phyloP scores from a whole-genome alignment of 1,139 yeast species.

The Saccharomyces hybrid region DNA sequence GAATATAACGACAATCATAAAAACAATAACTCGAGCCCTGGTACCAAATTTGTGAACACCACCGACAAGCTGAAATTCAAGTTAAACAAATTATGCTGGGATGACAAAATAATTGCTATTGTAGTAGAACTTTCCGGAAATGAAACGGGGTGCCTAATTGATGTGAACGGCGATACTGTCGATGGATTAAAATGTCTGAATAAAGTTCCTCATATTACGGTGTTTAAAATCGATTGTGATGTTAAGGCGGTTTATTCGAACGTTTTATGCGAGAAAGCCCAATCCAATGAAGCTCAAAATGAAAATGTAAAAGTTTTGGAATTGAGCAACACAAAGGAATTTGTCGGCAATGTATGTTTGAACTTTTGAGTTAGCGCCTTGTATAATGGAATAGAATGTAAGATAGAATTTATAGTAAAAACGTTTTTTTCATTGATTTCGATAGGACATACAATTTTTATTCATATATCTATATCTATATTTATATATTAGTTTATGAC shows the following conservation, averaged over 20 bases:
- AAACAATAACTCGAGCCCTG: too few species aligned
- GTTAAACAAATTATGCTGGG: constrained; percentile 44
- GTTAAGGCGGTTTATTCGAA: constrained; percentile 49
- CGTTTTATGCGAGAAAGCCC: constrained; percentile 27
- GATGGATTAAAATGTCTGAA: constrained; percentile 37
- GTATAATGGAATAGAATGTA: too few species aligned
- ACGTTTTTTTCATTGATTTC: too few species aligned
- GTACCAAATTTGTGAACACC: constrained; percentile 5
- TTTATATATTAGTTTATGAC: background rate
- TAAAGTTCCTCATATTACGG: constrained; percentile 60
- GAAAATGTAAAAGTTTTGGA: constrained; percentile 16
- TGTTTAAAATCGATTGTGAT: constrained; percentile 50
- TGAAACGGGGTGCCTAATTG: constrained; percentile 16
- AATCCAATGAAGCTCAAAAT: background rate
- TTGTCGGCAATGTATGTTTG: constrained; percentile 18
- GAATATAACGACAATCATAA: background rate
- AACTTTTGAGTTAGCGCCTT: constrained; percentile 7
- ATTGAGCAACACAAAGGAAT: constrained; percentile 15
- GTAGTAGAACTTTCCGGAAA: constrained; percentile 37
- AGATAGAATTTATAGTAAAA: too few species aligned
- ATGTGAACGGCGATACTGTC: too few species aligned
- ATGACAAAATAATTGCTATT: constrained; percentile 49
- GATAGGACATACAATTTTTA: too few species aligned
- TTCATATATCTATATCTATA: constrained; percentile 7
- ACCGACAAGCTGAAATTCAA: constrained; percentile 35